A percentile compares a stretch with the other conserved stretches of the same genome.
Evolutionary conservation across 495 filamentous ascomycete genomes (phyloP).

Genomic region (Hypoxylon intermedium): DNA sequence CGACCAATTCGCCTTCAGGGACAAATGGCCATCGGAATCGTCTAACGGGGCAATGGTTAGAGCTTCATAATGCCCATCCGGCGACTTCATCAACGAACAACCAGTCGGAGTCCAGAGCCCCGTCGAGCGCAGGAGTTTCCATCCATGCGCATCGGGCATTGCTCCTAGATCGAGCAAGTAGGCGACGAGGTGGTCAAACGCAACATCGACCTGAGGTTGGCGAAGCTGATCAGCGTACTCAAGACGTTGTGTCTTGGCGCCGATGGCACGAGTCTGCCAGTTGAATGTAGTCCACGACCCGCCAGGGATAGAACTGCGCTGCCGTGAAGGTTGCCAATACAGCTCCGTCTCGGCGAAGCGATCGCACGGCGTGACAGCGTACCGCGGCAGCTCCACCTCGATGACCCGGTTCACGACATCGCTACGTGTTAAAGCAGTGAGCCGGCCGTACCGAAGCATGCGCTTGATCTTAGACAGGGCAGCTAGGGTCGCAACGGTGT

Average conservation of each 20-base stretch:
- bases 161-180: slow-evolving; percentile 70
- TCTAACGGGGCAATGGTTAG: slow-evolving; percentile 64
- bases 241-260: slow-evolving; percentile 64
- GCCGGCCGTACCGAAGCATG: slow-evolving; percentile 58
- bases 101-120: slow-evolving; percentile 70
- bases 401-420: slow-evolving; percentile 70
- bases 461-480: slow-evolving; percentile 64
- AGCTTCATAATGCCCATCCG: slow-evolving; percentile 58
- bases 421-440: slow-evolving; percentile 64
- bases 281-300: slow-evolving; percentile 70
- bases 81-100: slow-evolving; percentile 62
- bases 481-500: slow-evolving; percentile 59
- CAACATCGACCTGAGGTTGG: slow-evolving; percentile 70
- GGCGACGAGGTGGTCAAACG: slow-evolving; percentile 65
- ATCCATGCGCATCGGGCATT: slow-evolving; percentile 64
- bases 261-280: slow-evolving; percentile 67
- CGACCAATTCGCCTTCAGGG: slow-evolving; percentile 62
- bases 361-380: slow-evolving; percentile 66
- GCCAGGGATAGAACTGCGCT: slow-evolving; percentile 60
- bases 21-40: slow-evolving; percentile 69
- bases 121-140: slow-evolving; percentile 62
- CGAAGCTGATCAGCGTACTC: slow-evolving; percentile 70
- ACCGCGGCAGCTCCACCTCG: slow-evolving; percentile 69
- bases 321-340: slow-evolving; percentile 62
- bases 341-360: slow-evolving; percentile 56